These are phyloP conservation scores for Boletales sp. DNA, from an alignment of 768 basidiomycete genomes.

Conservation along the genomic window DNA sequence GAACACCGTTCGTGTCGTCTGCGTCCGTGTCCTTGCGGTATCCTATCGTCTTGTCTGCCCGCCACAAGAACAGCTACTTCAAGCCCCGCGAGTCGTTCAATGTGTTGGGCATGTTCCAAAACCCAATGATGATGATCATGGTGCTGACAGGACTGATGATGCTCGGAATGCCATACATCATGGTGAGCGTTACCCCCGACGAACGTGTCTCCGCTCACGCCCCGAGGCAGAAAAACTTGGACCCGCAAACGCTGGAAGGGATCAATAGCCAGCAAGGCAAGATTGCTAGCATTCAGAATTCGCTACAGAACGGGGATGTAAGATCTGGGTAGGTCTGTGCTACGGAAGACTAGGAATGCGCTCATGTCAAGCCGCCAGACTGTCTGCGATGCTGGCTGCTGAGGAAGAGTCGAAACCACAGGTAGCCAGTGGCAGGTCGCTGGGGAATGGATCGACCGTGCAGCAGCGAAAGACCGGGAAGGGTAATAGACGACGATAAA, in stretches of 20 bases:
- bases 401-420: constrained; percentile 36
- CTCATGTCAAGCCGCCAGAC: constrained; percentile 25
- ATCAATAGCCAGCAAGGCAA: constrained; percentile 60
- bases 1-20: constrained; percentile 63
- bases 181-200: constrained; percentile 39
- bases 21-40: constrained; percentile 54
- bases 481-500: constrained; percentile 33
- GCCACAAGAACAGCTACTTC: constrained; percentile 60
- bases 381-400: constrained; percentile 42
- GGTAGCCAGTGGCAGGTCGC: constrained; percentile 15
- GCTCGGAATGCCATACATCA: constrained; percentile 71
- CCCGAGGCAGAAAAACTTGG: constrained; percentile 62
- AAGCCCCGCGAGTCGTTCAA: constrained; percentile 71
- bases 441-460: constrained; percentile 16
- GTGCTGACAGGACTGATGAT: constrained; percentile 61
- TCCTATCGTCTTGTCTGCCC: constrained; percentile 56
- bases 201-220: constrained; percentile 6
- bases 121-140: constrained; percentile 84
- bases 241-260: constrained; percentile 65
- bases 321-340: constrained; percentile 48
- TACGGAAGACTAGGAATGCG: not conserved
- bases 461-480: constrained; percentile 36
- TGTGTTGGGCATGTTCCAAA: constrained; percentile 70
- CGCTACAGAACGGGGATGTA: constrained; percentile 56
- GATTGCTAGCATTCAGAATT: constrained; percentile 51